Base-by-base conservation (phyloP, 2,329 filamentous ascomycete species). In the Raffaelea deltoideospora region DNA sequence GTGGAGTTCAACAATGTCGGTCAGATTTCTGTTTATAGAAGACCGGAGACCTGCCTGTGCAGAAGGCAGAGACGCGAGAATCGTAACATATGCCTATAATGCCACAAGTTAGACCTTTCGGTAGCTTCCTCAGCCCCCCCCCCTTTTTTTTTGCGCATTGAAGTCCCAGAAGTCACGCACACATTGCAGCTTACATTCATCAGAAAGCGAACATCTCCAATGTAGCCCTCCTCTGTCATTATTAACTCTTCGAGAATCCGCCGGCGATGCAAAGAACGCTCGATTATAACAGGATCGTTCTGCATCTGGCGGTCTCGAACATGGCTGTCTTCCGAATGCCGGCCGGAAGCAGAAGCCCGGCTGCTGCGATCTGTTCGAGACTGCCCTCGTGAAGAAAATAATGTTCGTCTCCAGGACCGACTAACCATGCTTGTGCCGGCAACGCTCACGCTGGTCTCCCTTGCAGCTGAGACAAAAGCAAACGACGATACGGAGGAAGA, bases 201-300 rank as follows among this genome's bases (percentile, higher is more conserved):
- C 41, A 96, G 63, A 45, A 90, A 85, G 48, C 84, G 84, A 40
- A 96, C 58, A 49, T 94, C 88, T 14, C 78, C 74, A 47, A 96
- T 77, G 53, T 96, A 96, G 49, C 79, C 75, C 52, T 90, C 81
- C 55, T 96, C 90, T 0, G 87, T 93, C 39, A 61, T 70, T 42
- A 95, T 74, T 35, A 96, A 63, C 57, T 96, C 90, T 51, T 90
- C 82, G 26, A 96, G 58, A 28, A 93, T 76, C 43, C 78, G 76
- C 13, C 84, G 74, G 42, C 90, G 73, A 49, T 86, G 80, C 17
- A 81, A 57, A 2, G 84, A 73, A 37, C 87, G 73, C 45, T 76
- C 70, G 30, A 71, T 69, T n/a, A 80, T 76, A 22, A 67, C 75
- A 40, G 78, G 69, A 45, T 94, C 85, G 10, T 76, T 44, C 10